Evolutionary conservation across 1,284 basidiomycete species (phyloP), one percentile per base, ranked within the genome.

Genomic region (Ceratobasidium sp.): DNA sequence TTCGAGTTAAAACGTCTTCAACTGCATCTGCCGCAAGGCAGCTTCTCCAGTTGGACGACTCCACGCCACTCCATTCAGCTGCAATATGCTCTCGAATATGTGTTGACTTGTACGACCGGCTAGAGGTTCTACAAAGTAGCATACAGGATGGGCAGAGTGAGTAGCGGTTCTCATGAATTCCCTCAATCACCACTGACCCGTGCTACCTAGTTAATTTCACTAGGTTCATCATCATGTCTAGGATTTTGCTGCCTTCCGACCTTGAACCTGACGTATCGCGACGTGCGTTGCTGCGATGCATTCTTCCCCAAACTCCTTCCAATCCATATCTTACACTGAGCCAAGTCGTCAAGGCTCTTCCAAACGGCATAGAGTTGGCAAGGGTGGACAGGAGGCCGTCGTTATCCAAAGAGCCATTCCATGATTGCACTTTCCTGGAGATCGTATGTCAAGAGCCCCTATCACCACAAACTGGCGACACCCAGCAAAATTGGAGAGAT

Each of bases 21-120:
- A 76, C 76, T 9, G 76, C 76, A n/a, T 72, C 65, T n/a, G 76
- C 76, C 21, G 74, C 75, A n/a, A 50, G 73, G 58, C 71, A 59
- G n/a, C 65, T 75, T 16, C 30, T 75, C 14, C 14, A 67, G 26
- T 57, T 61, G 21, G 71, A 71, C 32, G 71, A 48, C n/a, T 45
- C 69, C 12, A 34, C 39, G 18, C 28, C 57, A 1, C 57, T 36
- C 41, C 55, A 53, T 45, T 69, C 67, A 16, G 76, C 76, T 18
- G 76, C 76, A 23, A 74, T 76, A 34, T 74, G 73, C 34, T 75
- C 76, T 3, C 71, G 65, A 10, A 46, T 75, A 48, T 74, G 73
- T 62, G 71, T 55, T 2, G 71, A 74, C 14, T 46, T 76, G 32
- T 64, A 76, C 58, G 16, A 60, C 2, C 72, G 60, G 18, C 62